A percentile compares a stretch with the other conserved stretches of the same genome.
Conservation (phyloP, 345 rosid species). For the Erysimum cheiranthoides region DNA sequence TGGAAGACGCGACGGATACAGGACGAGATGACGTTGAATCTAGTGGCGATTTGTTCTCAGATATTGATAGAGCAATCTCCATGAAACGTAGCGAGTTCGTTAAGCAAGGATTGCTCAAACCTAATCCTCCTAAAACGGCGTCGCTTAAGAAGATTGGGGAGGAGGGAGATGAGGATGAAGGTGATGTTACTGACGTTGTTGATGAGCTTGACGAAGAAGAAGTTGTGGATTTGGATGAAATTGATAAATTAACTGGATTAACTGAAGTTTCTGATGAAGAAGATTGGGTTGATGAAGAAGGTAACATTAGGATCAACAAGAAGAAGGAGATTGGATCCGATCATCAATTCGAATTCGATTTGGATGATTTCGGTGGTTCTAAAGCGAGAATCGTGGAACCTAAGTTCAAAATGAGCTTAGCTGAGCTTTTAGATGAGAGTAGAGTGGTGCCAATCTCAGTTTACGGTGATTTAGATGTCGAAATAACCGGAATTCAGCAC, state of each 20-base stretch:
- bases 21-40: conserved; percentile 31
- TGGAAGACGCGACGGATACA: conserved; percentile 58
- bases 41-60: conserved; percentile 79
- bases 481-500: conserved; percentile 87
- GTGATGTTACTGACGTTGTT: conserved; percentile 39
- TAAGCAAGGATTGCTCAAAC: conserved; percentile 70
- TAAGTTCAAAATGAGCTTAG: conserved; percentile 75
- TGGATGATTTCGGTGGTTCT: conserved; percentile 65
- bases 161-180: conserved; percentile 44
- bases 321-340: conserved; percentile 46
- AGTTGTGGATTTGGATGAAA: conserved; percentile 83
- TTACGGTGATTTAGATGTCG: conserved; percentile 83
- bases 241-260: conserved; percentile 65
- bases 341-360: conserved; percentile 76
- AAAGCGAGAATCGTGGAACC: conserved; percentile 76
- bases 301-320: conserved; percentile 42
- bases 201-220: conserved; percentile 81
- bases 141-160: conserved; percentile 32
- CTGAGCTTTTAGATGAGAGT: conserved; percentile 92
- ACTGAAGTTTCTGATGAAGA: conserved; percentile 54
- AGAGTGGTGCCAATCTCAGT: conserved; percentile 90
- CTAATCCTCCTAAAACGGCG: conserved; percentile 45
- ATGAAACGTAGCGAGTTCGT: conserved; percentile 79
- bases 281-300: conserved; percentile 53
- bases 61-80: conserved; percentile 84